Evolutionary conservation across 2,329 filamentous ascomycete genomes (phyloP).

Genomic region (Alternaria gansuensis): DNA sequence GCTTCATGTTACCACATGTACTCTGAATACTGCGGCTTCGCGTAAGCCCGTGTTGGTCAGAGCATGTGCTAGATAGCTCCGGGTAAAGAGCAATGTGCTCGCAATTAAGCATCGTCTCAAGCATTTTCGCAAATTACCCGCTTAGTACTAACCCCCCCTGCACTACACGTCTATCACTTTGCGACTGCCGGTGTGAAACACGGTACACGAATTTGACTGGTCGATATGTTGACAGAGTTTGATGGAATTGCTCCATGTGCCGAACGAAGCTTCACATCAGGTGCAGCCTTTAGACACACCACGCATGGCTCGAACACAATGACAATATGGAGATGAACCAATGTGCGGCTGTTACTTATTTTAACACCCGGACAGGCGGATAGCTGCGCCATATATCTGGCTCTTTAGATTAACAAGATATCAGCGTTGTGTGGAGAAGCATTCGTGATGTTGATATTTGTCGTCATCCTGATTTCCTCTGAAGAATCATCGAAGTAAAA

Average conservation of each 20-base stretch:
- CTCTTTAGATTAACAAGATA: neutral
- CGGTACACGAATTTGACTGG: neutral
- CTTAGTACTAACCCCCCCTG: constrained; percentile 23
- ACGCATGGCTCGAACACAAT: neutral
- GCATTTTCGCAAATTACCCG: constrained; percentile 27
- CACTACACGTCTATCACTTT: constrained; percentile 13
- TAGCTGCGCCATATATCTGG: neutral
- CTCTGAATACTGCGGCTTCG: neutral
- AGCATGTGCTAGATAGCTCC: neutral
- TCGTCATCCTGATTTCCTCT: neutral
- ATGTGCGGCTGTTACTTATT: neutral
- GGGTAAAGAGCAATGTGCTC: constrained; percentile 12
- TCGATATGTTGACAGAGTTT: neutral
- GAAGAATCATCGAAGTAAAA: neutral
- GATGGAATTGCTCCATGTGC: neutral
- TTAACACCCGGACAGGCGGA: neutral
- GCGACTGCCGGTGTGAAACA: neutral
- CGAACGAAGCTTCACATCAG: neutral
- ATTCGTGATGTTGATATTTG: neutral
- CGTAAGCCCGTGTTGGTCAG: neutral
- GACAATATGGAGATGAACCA: neutral
- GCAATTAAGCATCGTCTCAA: constrained; percentile 42
- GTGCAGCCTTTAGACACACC: neutral
- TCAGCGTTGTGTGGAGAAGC: neutral
- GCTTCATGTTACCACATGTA: neutral